These are phyloP conservation scores for Pelargonium cotyledonis DNA, from an alignment of 441 rosid species.

Conservation along the genomic window DNA sequence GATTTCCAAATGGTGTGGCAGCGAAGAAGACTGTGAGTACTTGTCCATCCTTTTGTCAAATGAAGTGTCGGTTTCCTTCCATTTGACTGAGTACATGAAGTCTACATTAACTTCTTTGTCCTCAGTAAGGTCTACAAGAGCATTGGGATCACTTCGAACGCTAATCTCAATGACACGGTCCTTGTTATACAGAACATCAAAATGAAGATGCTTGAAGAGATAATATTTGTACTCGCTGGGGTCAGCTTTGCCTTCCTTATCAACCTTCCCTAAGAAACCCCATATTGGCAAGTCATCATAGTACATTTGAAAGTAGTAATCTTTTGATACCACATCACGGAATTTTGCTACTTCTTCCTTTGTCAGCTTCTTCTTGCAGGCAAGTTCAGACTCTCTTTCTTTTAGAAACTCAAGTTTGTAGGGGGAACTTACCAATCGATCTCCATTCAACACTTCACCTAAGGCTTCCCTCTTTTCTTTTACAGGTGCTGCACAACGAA, in stretches of 20 bases:
- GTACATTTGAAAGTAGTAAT: slow-evolving; percentile 31
- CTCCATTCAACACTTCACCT: slow-evolving; percentile 30
- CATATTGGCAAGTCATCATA: slow-evolving; percentile 31
- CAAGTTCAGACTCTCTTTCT: slow-evolving; percentile 20
- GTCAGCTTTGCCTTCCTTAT: slow-evolving; percentile 24
- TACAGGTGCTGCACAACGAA: slow-evolving; percentile 16
- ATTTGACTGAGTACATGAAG: slow-evolving; percentile 27
- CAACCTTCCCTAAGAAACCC: slow-evolving; percentile 32
- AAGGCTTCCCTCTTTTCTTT: slow-evolving; percentile 31
- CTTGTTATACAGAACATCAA: slow-evolving; percentile 27
- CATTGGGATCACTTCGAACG: slow-evolving; percentile 23
- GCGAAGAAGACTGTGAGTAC: slow-evolving; percentile 26
- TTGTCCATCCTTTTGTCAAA: slow-evolving; percentile 33
- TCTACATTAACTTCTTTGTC: slow-evolving; percentile 26
- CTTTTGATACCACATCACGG: slow-evolving; percentile 23
- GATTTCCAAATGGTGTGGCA: slow-evolving; percentile 29
- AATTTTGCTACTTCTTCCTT: slow-evolving; percentile 25
- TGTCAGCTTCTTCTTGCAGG: slow-evolving; percentile 18
- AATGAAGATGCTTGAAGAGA: slow-evolving; percentile 29
- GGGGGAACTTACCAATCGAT: slow-evolving; percentile 28
- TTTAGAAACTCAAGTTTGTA: slow-evolving; percentile 21
- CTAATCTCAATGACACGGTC: slow-evolving; percentile 30
- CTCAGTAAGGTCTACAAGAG: slow-evolving; percentile 30
- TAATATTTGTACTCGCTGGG: slow-evolving; percentile 28
- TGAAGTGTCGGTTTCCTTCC: slow-evolving; percentile 27